Evolutionary conservation across 768 basidiomycete species (phyloP).

Genomic region (Boletus rex-veris): DNA sequence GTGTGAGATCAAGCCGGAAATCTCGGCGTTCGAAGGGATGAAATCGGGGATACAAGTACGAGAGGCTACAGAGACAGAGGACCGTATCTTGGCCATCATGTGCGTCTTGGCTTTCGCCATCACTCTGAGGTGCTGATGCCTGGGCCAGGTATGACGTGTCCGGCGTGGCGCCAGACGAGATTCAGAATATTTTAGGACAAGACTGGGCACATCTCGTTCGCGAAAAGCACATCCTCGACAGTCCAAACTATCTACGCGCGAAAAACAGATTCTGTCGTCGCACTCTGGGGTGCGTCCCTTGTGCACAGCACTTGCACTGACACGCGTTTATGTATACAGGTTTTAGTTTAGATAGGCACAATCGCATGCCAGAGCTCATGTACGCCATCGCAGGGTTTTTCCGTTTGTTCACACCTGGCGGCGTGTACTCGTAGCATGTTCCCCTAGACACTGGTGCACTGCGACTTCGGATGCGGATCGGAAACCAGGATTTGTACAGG

Average conservation of each 20-base stretch:
- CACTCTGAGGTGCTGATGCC: not conserved
- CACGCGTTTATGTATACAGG: conserved; percentile 34
- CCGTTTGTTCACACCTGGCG: conserved; percentile 61
- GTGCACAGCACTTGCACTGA: not conserved
- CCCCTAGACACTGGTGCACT: conserved; percentile 73
- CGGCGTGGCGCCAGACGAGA: conserved; percentile 64
- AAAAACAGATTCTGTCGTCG: conserved; percentile 66
- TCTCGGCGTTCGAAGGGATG: conserved; percentile 60
- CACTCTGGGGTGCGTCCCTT: conserved; percentile 56
- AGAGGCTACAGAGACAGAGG: too few species aligned
- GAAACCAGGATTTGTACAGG: too few species aligned
- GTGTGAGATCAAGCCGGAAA: too few species aligned
- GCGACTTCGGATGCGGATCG: conserved; percentile 65
- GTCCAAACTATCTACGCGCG: conserved; percentile 71
- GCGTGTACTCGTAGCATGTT: conserved; percentile 72
- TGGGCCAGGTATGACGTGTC: conserved; percentile 74
- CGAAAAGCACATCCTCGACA: conserved; percentile 59
- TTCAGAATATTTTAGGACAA: conserved; percentile 61
- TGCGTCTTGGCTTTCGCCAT: conserved; percentile 35
- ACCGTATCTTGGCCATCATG: conserved; percentile 80
- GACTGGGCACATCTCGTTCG: conserved; percentile 75
- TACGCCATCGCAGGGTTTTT: conserved; percentile 54
- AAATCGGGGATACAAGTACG: conserved; percentile 68
- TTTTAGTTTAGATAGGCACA: conserved; percentile 60
- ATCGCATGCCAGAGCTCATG: conserved; percentile 55